Conservation (phyloP, 23 red algal genomes). For the Agarophyton chilense region DNA sequence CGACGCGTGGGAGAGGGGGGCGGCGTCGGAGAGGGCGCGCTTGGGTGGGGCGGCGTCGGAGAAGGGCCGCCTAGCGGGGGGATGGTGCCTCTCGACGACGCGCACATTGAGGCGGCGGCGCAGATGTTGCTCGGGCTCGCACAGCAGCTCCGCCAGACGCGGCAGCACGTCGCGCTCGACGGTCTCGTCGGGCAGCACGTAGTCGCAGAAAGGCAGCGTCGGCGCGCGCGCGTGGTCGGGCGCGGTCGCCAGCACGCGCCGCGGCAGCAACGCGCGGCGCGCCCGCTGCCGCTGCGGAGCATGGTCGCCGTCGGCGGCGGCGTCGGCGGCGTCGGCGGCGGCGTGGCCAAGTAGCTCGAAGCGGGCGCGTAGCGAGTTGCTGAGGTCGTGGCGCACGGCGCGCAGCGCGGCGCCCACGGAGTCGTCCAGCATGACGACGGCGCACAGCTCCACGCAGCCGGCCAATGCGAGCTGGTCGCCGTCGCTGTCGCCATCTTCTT, state of each 20-base stretch:
- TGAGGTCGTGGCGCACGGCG: slow-evolving; percentile 38
- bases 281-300: too few species aligned
- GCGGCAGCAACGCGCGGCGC: slow-evolving; percentile 1
- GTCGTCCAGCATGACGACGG: slow-evolving; percentile 13
- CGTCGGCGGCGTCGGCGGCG: too few species aligned
- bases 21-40: background rate
- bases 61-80: too few species aligned
- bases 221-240: background rate
- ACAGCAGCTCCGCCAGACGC: slow-evolving; percentile 41
- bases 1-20: background rate
- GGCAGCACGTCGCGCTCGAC: slow-evolving; percentile 17
- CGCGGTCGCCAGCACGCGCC: background rate
- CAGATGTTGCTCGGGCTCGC: background rate
- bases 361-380: slow-evolving; percentile 17
- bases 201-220: slow-evolving; percentile 35
- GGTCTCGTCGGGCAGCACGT: slow-evolving; percentile 12
- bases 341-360: background rate
- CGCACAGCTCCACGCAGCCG: background rate
- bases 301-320: too few species aligned
- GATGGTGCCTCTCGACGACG: too few species aligned
- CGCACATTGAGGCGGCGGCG: too few species aligned
- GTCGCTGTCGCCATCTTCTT: background rate
- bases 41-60: too few species aligned
- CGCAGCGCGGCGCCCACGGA: background rate
- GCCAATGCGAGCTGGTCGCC: background rate